Conservation (phyloP, 1,139 yeast genomes). For the Saccharomycopsis crataegensis region DNA sequence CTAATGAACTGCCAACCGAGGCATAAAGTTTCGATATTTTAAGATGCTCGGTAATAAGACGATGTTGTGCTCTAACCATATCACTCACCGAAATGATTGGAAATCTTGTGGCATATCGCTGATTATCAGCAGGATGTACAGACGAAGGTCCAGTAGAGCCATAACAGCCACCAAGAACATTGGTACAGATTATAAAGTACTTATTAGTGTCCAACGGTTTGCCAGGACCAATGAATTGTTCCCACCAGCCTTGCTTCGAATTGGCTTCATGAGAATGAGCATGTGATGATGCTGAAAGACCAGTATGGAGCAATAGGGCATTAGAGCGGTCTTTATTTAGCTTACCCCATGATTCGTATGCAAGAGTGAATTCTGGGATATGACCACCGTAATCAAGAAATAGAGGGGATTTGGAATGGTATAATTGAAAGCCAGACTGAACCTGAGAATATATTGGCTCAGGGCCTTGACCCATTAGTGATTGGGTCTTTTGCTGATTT, state of each 20-base stretch:
- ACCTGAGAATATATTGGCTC: conserved; percentile 79
- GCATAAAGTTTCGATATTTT: conserved; percentile 63
- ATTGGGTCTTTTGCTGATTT: conserved; percentile 49
- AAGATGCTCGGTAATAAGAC: conserved; percentile 53
- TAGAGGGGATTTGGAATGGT: conserved; percentile 48
- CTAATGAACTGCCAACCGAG: conserved; percentile 90
- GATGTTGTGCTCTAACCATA: conserved; percentile 84
- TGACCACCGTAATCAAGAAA: conserved; percentile 77
- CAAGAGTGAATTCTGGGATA: conserved; percentile 67
- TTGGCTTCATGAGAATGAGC: conserved; percentile 79
- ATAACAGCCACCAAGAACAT: conserved; percentile 88
- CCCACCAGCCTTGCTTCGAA: conserved; percentile 91
- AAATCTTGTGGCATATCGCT: conserved; percentile 76
- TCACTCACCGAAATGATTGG: conserved; percentile 83
- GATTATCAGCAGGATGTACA: conserved; percentile 57
- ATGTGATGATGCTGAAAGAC: conserved; percentile 88
- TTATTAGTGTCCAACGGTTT: conserved; percentile 72
- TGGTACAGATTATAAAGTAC: conserved; percentile 79
- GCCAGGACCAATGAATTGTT: conserved; percentile 81
- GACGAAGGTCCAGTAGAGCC: conserved; percentile 95
- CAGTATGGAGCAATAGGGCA: conserved; percentile 79
- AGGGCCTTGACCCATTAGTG: conserved; percentile 56
- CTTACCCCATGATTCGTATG: conserved; percentile 88
- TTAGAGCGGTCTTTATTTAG: conserved; percentile 57
- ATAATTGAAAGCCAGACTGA: conserved; percentile 60